Base-by-base conservation (phyloP, 2,329 filamentous ascomycete genomes). In the Emericellopsis cladophorae region DNA sequence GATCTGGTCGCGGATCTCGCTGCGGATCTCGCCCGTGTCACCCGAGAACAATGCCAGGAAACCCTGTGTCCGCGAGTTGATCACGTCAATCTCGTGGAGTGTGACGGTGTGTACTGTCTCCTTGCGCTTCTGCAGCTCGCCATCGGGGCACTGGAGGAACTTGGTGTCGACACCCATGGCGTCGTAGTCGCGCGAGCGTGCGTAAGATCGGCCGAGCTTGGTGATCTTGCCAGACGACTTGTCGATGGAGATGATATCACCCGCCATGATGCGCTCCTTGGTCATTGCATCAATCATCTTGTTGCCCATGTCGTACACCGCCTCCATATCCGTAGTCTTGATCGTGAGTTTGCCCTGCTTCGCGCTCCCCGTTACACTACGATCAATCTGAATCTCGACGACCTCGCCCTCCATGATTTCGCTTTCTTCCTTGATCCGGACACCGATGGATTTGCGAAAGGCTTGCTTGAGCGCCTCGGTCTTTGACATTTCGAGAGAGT, bases 251-350 rank as follows among this genome's bases (percentile, higher is more conserved):
- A 98, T 93, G 50, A 98, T 92, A 59, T 98, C 92, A 52, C 92
- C 92, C 5, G 92, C 92, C 81, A 96, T 95, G 49, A 98, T 87
- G 54, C 93, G 90, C 69, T 98, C 92, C 66, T 96, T 96, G 50
- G 89, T 95, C 88, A 98, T 95, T 49, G 88, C 88, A 58, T 98
- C 92, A 50, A 98, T 98, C 92, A 98, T 96, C 67, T 96, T 96
- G 50, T 84, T 90, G 49, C 92, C 92, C 89, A 98, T 95, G 56
- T 98, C 92, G 67, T 96, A 98, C 49, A 98, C 85, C 11, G 92
- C 95, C 65, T 98, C 92, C 92, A 98, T 98, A 61, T 98, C 92
- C 44, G 90, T 96, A 10, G 92, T 98, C 68, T 98, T 98, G 68
- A 98, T 95, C 16, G 92, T 98, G 48, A 98, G 80, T 66, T 98